Conservation (phyloP, 345 rosid genomes). For the Murraya koenigii region DNA sequence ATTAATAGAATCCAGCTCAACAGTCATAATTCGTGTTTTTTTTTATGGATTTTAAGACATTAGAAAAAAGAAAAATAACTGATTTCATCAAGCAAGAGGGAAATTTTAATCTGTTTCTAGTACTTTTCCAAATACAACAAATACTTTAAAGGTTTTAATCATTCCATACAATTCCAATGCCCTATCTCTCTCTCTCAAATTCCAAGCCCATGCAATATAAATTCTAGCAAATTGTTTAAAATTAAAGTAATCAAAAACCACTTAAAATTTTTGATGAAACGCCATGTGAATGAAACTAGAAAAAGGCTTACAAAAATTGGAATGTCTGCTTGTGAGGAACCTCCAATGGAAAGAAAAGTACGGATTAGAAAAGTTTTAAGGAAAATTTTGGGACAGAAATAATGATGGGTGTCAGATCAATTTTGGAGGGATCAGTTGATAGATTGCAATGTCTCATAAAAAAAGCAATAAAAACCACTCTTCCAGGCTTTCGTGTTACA, state of each 20-base stretch:
- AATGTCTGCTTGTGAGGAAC: slow-evolving; percentile 13
- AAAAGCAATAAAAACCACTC: background rate
- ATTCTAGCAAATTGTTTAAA: background rate
- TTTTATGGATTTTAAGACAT: too few relatives aligned
- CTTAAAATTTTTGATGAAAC: background rate
- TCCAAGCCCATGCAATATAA: background rate
- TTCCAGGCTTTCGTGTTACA: slow-evolving; percentile 1
- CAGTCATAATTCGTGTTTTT: too few relatives aligned
- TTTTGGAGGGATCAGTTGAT: background rate
- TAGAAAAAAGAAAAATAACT: too few relatives aligned
- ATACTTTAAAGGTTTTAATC: too few relatives aligned
- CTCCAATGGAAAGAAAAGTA: background rate
- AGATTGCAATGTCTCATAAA: background rate
- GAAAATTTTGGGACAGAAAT: background rate
- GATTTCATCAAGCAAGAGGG: too few relatives aligned
- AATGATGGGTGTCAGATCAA: background rate
- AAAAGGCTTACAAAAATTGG: background rate
- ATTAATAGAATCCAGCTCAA: too few relatives aligned
- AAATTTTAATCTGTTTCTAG: too few relatives aligned
- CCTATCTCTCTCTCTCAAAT: background rate
- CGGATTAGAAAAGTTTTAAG: background rate
- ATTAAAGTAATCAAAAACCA: background rate
- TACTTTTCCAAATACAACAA: too few relatives aligned
- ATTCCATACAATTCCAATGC: too few relatives aligned
- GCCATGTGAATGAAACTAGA: slow-evolving; percentile 1